Evolutionary conservation across 768 basidiomycete species (phyloP).

Genomic region (Collybia sordida): DNA sequence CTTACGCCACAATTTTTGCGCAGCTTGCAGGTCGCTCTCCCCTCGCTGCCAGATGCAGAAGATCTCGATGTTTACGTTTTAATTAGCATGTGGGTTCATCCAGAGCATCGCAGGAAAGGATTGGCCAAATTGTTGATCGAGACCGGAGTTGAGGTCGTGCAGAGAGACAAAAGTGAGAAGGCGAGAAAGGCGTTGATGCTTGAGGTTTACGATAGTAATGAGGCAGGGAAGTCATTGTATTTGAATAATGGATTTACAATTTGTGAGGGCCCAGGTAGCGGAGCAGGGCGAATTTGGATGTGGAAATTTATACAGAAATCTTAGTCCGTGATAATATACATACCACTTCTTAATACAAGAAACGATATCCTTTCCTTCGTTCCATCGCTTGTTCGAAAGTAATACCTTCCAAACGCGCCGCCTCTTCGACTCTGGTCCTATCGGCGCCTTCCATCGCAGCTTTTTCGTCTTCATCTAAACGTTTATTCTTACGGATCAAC

Average conservation of each 20-base stretch:
- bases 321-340: neutral
- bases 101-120: neutral
- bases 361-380: conserved; percentile 56
- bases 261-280: too few species aligned
- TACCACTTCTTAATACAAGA: conserved; percentile 41
- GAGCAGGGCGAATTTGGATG: too few species aligned
- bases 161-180: neutral
- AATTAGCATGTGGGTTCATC: conserved; percentile 1
- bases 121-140: neutral
- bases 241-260: neutral
- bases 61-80: neutral
- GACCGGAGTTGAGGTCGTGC: neutral
- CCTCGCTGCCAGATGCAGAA: neutral
- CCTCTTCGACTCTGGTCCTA: conserved; percentile 52
- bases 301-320: too few species aligned
- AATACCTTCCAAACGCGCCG: conserved; percentile 58
- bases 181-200: neutral
- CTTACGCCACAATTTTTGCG: neutral
- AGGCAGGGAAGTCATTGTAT: neutral
- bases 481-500: conserved; percentile 50
- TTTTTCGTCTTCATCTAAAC: conserved; percentile 49
- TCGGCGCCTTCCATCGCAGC: conserved; percentile 42
- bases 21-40: neutral
- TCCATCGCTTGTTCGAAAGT: conserved; percentile 59
- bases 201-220: neutral